Percentiles rank a stretch among this genome's conserved stretches.
These are phyloP conservation scores for Paramarasmius palmivorus DNA, from an alignment of 1,284 basidiomycete genomes.

Conservation along the genomic window DNA sequence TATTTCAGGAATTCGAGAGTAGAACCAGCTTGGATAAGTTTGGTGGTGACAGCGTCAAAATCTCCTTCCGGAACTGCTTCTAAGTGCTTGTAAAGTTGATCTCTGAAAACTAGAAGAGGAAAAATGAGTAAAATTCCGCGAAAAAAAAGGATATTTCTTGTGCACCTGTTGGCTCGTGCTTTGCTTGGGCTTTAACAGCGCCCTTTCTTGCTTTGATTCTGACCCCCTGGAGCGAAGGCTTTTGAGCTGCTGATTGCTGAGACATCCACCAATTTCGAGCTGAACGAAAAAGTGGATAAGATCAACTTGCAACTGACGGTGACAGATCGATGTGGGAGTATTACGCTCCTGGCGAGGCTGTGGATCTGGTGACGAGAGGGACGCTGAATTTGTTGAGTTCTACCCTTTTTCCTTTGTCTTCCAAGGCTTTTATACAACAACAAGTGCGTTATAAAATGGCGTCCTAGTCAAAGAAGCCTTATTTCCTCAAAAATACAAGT, in stretches of 20 bases:
- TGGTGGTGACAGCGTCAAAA: constrained; percentile 81
- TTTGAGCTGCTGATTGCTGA: constrained; percentile 76
- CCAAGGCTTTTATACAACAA: neutral
- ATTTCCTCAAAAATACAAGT: too few species aligned
- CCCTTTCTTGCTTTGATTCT: constrained; percentile 88
- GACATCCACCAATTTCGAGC: constrained; percentile 73
- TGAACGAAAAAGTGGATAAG: constrained; percentile 13
- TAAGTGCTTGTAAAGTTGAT: constrained; percentile 92
- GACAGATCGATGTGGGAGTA: neutral
- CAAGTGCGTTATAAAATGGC: neutral
- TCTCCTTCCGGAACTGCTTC: constrained; percentile 83
- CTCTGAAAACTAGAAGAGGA: constrained; percentile 78
- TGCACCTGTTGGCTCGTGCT: constrained; percentile 81
- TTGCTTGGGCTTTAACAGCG: constrained; percentile 83
- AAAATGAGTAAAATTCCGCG: constrained; percentile 10
- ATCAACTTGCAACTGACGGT: neutral
- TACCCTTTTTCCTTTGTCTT: neutral
- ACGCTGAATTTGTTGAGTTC: neutral
- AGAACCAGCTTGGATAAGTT: constrained; percentile 88
- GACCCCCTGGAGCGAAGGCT: constrained; percentile 87
- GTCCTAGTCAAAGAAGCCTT: neutral
- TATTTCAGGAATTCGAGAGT: constrained; percentile 95
- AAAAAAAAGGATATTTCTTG: constrained; percentile 11
- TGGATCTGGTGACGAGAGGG: neutral
- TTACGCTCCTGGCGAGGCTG: neutral